Conservation (phyloP, 306 rosid genomes). For the Calophaca sinica region DNA sequence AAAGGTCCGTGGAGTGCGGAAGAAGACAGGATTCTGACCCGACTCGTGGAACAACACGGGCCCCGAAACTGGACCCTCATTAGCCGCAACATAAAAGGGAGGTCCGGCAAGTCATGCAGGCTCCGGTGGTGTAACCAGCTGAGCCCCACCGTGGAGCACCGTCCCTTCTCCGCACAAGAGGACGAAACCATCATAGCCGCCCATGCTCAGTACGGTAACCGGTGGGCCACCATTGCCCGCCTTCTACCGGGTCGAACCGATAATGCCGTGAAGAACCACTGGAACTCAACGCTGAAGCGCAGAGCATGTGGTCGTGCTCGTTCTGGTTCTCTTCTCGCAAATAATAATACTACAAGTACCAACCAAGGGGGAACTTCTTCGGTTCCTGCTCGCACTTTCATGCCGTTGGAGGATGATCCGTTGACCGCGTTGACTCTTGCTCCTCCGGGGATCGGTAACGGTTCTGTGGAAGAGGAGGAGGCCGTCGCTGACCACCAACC, state of each 20-base stretch:
- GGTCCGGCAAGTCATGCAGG: constrained; percentile 94
- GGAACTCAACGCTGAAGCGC: constrained; percentile 95
- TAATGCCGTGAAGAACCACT: constrained; percentile 94
- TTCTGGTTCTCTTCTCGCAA: too few relatives aligned
- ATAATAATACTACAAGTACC: too few relatives aligned
- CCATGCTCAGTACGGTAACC: constrained; percentile 76
- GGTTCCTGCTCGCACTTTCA: background rate
- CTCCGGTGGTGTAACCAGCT: constrained; percentile 98
- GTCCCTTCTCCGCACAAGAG: constrained; percentile 80
- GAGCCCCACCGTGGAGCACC: constrained; percentile 86
- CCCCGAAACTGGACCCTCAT: constrained; percentile 92
- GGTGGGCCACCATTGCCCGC: constrained; percentile 98
- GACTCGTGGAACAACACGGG: constrained; percentile 81
- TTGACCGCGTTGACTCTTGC: constrained; percentile 93
- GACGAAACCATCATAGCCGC: constrained; percentile 83
- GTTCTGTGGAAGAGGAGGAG: background rate
- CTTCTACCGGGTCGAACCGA: constrained; percentile 93
- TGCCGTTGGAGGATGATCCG: constrained; percentile 61
- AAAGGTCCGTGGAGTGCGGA: constrained; percentile 99
- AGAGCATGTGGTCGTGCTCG: constrained; percentile 41
- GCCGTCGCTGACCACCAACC: constrained; percentile 21
- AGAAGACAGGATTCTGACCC: constrained; percentile 83
- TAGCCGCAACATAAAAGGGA: constrained; percentile 79
- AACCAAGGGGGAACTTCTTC: constrained; percentile 3
- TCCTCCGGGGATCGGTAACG: constrained; percentile 66